These are phyloP conservation scores for Kockovaella imperatae DNA, from an alignment of 768 basidiomycete species.

Conservation along the genomic window DNA sequence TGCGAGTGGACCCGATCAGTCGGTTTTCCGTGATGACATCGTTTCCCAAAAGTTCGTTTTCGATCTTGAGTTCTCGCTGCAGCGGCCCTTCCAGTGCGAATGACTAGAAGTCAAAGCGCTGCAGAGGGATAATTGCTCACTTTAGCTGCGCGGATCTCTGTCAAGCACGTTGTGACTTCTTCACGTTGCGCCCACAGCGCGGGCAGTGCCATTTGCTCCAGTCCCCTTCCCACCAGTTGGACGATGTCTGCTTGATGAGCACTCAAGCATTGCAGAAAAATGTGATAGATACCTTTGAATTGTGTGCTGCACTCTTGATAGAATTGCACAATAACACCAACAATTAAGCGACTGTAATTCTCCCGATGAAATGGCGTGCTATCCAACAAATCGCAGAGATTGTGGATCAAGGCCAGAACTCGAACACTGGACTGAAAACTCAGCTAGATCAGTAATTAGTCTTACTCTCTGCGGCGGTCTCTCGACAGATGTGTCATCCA, in stretches of 20 bases:
- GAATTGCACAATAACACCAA: constrained; percentile 89
- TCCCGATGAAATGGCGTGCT: constrained; percentile 91
- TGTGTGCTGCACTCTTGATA: constrained; percentile 87
- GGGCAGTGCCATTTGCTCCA: constrained; percentile 53
- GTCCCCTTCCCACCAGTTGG: too few species aligned
- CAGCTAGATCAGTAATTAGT: too few species aligned
- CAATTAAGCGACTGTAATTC: constrained; percentile 85
- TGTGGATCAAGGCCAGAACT: constrained; percentile 82
- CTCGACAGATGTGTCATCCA: too few species aligned
- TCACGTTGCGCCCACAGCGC: constrained; percentile 70
- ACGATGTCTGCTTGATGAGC: too few species aligned
- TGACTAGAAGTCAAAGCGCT: constrained; percentile 11
- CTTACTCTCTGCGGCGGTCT: constrained; percentile 81
- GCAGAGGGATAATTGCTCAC: constrained; percentile 47
- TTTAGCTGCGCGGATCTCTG: constrained; percentile 54
- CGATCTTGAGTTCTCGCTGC: constrained; percentile 73
- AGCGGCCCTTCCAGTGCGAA: constrained; percentile 15
- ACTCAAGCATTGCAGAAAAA: too few species aligned
- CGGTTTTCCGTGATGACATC: constrained; percentile 55
- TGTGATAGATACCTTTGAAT: constrained; percentile 57
- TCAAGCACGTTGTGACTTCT: constrained; percentile 66
- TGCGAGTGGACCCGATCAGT: constrained; percentile 63
- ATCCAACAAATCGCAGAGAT: constrained; percentile 80
- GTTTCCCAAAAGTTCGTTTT: constrained; percentile 59
- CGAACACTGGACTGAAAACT: constrained; percentile 65